Evolutionary conservation across 2,329 filamentous ascomycete species (phyloP).

Genomic region (Metarhizium brunneum): DNA sequence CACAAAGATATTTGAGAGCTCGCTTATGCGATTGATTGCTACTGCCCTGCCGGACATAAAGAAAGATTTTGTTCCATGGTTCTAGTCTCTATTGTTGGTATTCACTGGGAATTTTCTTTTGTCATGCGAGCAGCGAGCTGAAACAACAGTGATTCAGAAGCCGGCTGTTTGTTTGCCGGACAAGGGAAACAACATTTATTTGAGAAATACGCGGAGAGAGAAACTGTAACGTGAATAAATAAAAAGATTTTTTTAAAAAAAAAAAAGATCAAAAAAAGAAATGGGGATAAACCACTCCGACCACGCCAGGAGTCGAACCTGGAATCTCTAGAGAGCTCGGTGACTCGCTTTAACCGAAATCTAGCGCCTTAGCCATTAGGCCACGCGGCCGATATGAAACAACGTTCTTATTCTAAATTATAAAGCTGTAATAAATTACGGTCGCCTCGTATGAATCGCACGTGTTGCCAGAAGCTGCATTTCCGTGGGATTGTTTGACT

Average conservation of each 20-base stretch:
- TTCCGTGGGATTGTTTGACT: no score
- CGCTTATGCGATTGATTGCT: background rate
- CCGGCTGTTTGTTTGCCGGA: background rate
- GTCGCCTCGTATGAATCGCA: no score
- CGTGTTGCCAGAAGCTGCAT: no score
- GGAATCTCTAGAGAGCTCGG: constrained; percentile 29
- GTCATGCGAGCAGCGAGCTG: background rate
- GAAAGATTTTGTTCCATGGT: background rate
- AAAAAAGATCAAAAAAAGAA: constrained; percentile 5
- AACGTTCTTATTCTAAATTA: no score
- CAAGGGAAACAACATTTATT: background rate
- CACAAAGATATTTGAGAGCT: background rate
- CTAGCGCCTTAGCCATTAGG: constrained; percentile 35
- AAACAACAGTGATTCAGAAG: background rate
- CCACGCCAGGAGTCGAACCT: constrained; percentile 35
- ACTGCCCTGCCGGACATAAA: background rate
- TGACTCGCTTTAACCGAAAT: constrained; percentile 24
- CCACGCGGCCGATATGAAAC: constrained; percentile 26
- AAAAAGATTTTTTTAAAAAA: background rate
- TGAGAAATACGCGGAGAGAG: background rate
- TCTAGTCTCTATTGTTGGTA: background rate
- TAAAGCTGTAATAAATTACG: no score
- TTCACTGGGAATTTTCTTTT: no score
- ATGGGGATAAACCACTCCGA: constrained; percentile 13
- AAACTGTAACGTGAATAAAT: background rate